Base-by-base conservation (phyloP, 768 basidiomycete species). In the Boletus speciosus region DNA sequence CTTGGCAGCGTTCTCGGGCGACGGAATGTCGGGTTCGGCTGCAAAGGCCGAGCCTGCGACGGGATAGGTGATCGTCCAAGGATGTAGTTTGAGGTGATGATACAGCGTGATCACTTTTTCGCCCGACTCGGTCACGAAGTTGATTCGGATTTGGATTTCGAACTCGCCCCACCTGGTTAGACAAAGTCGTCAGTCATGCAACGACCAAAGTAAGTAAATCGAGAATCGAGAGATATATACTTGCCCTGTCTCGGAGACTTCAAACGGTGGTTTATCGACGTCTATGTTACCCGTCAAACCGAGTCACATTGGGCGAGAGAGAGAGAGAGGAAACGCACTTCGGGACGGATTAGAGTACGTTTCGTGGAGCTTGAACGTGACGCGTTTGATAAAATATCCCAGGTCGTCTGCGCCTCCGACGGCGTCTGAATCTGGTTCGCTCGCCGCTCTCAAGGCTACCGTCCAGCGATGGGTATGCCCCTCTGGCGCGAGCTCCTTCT, bases 381-480 rank as follows among this genome's bases (percentile, higher is more conserved):
- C 96, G 52, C 93, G 84, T 69, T 96, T 98, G 68, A 99, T 85
- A 67, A 96, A 93, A 63, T 97, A 90, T 61, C 83, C 81, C 35
- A 95, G 68, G 65, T 98, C 93, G 69, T 98, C 94, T 50, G 85
- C 88, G 14, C 92, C 93, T 21, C 95, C 95, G 21, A 95, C 90
- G 43, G 82, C 77, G 44, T 91, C 86, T 44, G 85, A 81, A 59
- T 85, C 83, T 0, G 84, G 77, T 2, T 81, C 76, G 34, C 90
- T 87, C 1, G 91, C 82, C 40, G 91, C 90, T 25, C 97, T 84
- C 25, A 99, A 82, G 27, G 93, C 95, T 54, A 99, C 88, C 0
- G 94, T 98, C 97, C 97, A 99, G 57, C 83, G 82, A 69, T 98
- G 96, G 3, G 96, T 98, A 62, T 95, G 93, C 60, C 93, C 90